These are phyloP conservation scores for Scheffersomyces coipomensis DNA, from an alignment of 805 yeast species.

Conservation along the genomic window DNA sequence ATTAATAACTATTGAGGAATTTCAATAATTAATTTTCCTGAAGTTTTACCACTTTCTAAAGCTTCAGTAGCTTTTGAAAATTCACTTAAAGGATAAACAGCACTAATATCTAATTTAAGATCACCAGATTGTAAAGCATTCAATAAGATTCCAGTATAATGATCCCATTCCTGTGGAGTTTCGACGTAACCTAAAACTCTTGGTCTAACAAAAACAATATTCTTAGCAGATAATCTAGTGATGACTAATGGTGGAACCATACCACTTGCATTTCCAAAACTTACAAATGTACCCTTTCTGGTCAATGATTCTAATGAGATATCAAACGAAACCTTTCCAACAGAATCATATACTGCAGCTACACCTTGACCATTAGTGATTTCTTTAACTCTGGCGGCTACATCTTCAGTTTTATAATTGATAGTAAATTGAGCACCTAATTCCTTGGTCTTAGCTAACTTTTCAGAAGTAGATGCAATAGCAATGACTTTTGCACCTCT, in stretches of 20 bases:
- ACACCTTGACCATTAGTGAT: slow-evolving; percentile 69
- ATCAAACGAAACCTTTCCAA: slow-evolving; percentile 77
- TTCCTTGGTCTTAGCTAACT: slow-evolving; percentile 60
- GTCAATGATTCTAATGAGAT: slow-evolving; percentile 59
- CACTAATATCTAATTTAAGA: slow-evolving; percentile 50
- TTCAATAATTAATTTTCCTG: slow-evolving; percentile 69
- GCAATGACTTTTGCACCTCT: slow-evolving; percentile 84
- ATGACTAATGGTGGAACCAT: slow-evolving; percentile 66
- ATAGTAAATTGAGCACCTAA: slow-evolving; percentile 78
- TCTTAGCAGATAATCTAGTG: slow-evolving; percentile 54
- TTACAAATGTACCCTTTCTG: slow-evolving; percentile 70
- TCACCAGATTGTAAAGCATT: slow-evolving; percentile 44
- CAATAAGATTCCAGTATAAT: slow-evolving; percentile 29
- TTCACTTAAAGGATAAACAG: slow-evolving; percentile 59
- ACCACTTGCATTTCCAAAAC: slow-evolving; percentile 88
- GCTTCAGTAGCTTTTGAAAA: slow-evolving; percentile 60
- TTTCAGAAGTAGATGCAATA: slow-evolving; percentile 74
- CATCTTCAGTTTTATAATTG: slow-evolving; percentile 53
- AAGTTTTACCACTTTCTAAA: slow-evolving; percentile 66
- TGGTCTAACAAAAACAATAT: slow-evolving; percentile 66
- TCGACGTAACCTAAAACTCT: slow-evolving; percentile 49
- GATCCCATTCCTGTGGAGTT: slow-evolving; percentile 55
- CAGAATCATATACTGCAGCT: slow-evolving; percentile 65
- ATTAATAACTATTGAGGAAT: slow-evolving; percentile 44
- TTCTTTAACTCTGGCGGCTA: slow-evolving; percentile 53